Conservation (phyloP, 257 asterid species). For the Verbascum thapsus region DNA sequence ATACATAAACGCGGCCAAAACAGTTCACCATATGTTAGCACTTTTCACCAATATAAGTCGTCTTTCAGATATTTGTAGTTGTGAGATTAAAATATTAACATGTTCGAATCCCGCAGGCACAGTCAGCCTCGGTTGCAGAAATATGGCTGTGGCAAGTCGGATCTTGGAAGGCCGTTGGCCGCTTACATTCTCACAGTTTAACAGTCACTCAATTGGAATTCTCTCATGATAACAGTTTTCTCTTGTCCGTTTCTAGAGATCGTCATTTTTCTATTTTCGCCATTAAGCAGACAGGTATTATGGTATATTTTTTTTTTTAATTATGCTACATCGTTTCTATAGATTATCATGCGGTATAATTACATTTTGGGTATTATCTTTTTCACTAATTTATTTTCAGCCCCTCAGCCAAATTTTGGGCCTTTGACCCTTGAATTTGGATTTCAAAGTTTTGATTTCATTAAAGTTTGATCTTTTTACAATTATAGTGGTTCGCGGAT, state of each 20-base stretch:
- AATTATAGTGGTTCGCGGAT: too few species aligned
- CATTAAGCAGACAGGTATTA: constrained; percentile 60
- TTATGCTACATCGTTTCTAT: not conserved
- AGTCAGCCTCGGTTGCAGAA: constrained; percentile 85
- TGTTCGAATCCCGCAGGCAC: constrained; percentile 63
- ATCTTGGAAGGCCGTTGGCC: constrained; percentile 86
- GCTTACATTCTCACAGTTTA: constrained; percentile 82
- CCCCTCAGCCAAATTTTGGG: too few species aligned
- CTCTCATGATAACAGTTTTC: constrained; percentile 71
- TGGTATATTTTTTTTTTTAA: not conserved
- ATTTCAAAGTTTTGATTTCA: too few species aligned
- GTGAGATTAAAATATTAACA: too few species aligned
- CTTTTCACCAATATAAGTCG: too few species aligned
- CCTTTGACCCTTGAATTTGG: too few species aligned
- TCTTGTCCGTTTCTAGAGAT: constrained; percentile 90
- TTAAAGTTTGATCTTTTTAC: too few species aligned
- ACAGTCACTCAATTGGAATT: constrained; percentile 95
- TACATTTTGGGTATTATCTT: not conserved
- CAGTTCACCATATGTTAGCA: too few species aligned
- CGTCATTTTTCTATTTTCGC: constrained; percentile 83
- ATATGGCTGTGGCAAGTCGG: constrained; percentile 97
- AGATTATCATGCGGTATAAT: not conserved
- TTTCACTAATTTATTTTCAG: too few species aligned
- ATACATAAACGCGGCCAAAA: too few species aligned
- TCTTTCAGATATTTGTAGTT: too few species aligned